These are phyloP conservation scores for Sugiyamaella marilandica DNA, from an alignment of 805 yeast species.

Conservation along the genomic window DNA sequence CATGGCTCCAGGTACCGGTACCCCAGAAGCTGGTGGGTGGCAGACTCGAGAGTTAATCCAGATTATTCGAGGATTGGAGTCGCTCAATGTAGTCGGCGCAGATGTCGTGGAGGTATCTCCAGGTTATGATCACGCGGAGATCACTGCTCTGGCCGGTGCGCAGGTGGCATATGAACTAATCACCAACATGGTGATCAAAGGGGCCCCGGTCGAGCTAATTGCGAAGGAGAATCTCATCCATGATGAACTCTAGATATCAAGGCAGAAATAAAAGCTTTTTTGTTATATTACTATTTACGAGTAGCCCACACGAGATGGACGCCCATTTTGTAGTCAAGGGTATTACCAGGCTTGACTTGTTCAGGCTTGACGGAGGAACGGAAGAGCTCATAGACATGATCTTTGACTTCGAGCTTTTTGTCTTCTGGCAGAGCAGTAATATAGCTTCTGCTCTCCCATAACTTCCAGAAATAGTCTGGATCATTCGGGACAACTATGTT, in stretches of 20 bases:
- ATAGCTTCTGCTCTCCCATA: constrained; percentile 54
- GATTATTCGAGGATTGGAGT: constrained; percentile 55
- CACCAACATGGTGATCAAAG: constrained; percentile 70
- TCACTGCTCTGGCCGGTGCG: constrained; percentile 61
- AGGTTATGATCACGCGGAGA: constrained; percentile 56
- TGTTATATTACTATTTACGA: constrained; percentile 2
- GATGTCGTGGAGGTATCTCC: constrained; percentile 75
- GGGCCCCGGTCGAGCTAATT: constrained; percentile 25
- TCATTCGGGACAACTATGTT: constrained; percentile 31
- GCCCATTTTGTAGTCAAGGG: constrained; percentile 21
- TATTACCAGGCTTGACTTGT: constrained; percentile 7
- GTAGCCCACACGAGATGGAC: constrained; percentile 26
- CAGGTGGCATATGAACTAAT: constrained; percentile 63
- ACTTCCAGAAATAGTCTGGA: constrained; percentile 38
- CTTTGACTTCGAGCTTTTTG: constrained; percentile 34
- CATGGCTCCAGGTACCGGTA: constrained; percentile 74
- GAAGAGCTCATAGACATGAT: constrained; percentile 32
- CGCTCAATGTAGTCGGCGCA: constrained; percentile 62
- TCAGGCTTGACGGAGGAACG: constrained; percentile 4
- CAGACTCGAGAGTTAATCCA: constrained; percentile 59
- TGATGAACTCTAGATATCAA: constrained; percentile 22
- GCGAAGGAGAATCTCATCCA: constrained; percentile 13
- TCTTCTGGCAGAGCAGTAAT: constrained; percentile 42
- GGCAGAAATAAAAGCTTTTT: neutral
- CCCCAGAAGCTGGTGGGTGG: constrained; percentile 74